phyloP scores from a whole-genome alignment of 495 filamentous ascomycete species.

The Amniculicola lignicola region DNA sequence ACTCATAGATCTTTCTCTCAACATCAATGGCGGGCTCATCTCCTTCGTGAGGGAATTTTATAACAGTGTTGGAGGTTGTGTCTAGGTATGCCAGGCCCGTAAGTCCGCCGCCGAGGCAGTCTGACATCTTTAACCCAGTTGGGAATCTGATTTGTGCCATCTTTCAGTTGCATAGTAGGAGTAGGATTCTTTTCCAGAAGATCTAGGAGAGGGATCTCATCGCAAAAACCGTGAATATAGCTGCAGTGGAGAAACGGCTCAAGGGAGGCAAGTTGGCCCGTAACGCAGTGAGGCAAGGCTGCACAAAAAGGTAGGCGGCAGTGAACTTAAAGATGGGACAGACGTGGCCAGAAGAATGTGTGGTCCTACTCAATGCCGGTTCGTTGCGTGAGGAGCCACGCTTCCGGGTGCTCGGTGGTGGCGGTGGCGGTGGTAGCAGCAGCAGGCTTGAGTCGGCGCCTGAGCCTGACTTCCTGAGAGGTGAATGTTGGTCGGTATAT shows the following conservation, averaged over 20 bases:
- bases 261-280: slow-evolving; percentile 4
- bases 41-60: slow-evolving; percentile 20
- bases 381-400: slow-evolving; percentile 12
- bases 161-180: slow-evolving; percentile 5
- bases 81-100: slow-evolving; percentile 20
- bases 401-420: slow-evolving; percentile 14
- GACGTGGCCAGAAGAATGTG: too few species aligned
- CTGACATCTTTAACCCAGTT: slow-evolving; percentile 13
- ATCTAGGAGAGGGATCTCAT: slow-evolving; percentile 1
- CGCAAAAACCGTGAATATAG: slow-evolving; percentile 1
- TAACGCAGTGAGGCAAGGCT: slow-evolving; percentile 6
- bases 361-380: too few species aligned
- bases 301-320: too few species aligned
- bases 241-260: too few species aligned
- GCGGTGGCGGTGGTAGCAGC: slow-evolving; percentile 1
- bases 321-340: too few species aligned
- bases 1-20: slow-evolving; percentile 20
- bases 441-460: too few species aligned
- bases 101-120: slow-evolving; percentile 13
- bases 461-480: too few species aligned
- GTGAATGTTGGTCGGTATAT: slow-evolving; percentile 3
- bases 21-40: slow-evolving; percentile 19
- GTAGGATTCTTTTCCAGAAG: slow-evolving; percentile 3
- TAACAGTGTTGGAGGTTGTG: slow-evolving; percentile 16
- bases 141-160: slow-evolving; percentile 18